Base-by-base conservation (phyloP, 345 rosid species). In the Isatis tinctoria region DNA sequence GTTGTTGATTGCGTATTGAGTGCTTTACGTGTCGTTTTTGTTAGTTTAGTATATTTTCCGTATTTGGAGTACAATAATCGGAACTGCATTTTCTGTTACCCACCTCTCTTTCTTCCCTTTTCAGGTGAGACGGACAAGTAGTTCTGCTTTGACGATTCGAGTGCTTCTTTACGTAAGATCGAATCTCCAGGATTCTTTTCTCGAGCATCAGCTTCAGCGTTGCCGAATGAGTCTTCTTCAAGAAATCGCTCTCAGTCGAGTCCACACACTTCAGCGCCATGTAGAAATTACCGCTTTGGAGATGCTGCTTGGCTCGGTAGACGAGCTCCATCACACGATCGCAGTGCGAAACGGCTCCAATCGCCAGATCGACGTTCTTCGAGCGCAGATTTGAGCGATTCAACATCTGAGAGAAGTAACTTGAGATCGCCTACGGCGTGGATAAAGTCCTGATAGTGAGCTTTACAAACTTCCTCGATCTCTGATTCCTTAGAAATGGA, bases 361-460 rank as follows among this genome's bases (percentile, higher is more conserved):
- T 77, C 60, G 97, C 97, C 53, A 84, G 83, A 82, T 83, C 83
- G 61, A 90, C 87, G 80, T 94, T 94, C n/a, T n/a, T n/a, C n/a
- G n/a, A n/a, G n/a, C n/a, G n/a, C n/a, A n/a, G n/a, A n/a, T n/a
- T n/a, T n/a, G n/a, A n/a, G n/a, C n/a, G n/a, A n/a, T n/a, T n/a
- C n/a, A n/a, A n/a, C n/a, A n/a, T n/a, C 98, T 51, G 97, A 94
- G 80, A 94, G 93, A 39, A 94, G 90, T 49, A 97, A 94, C 79
- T 96, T 91, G 69, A 94, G 98, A 75, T 91, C 98, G 75, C 91
- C 98, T 47, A 94, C 98, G 76, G 98, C 98, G 49, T 85, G 82
- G 73, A 91, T 94, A 85, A 94, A 94, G 71, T 94, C 98, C 67
- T 94, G 98, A 72, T 94, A 91, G 86, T 91, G n/a, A n/a, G n/a